phyloP scores from a whole-genome alignment of 352 stramenopile species.

The Pythium vanterpoolii region DNA sequence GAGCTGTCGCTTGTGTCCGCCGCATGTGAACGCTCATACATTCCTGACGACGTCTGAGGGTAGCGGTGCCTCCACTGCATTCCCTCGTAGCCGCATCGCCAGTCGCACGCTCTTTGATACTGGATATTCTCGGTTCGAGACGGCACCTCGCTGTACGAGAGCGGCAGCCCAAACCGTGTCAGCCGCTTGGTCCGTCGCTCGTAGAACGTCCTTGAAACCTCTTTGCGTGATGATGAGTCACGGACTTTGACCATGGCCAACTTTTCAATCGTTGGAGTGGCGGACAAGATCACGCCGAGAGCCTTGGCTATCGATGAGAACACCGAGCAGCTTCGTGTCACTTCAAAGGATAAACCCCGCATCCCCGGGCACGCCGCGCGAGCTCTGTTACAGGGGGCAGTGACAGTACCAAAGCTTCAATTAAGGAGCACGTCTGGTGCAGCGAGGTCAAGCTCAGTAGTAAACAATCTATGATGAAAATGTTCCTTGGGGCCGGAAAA shows the following conservation, averaged over 20 bases:
- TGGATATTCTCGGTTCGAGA: background rate
- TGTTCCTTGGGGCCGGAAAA: too few species aligned
- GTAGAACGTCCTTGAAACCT: background rate
- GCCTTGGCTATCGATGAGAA: constrained; percentile 6
- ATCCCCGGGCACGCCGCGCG: background rate
- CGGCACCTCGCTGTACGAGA: background rate
- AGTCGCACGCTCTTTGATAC: background rate
- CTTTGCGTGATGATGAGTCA: background rate
- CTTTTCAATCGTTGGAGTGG: background rate
- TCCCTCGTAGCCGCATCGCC: background rate
- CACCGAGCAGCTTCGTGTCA: background rate
- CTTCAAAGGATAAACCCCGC: constrained; percentile 1
- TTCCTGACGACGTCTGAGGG: background rate
- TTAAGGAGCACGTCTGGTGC: constrained; percentile 3
- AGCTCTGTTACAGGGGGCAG: background rate
- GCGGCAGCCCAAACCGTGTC: background rate
- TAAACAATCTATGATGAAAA: too few species aligned
- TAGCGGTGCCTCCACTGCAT: background rate
- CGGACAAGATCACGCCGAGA: background rate
- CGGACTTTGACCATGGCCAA: constrained; percentile 11
- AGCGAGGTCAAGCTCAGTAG: background rate
- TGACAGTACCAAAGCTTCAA: constrained; percentile 1
- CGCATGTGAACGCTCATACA: background rate
- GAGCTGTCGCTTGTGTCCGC: background rate
- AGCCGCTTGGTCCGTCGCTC: constrained; percentile 5